Percentiles rank a stretch among this genome's conserved stretches.
Evolutionary conservation across 306 rosid species (phyloP).

Genomic region (Prunus kanzakura): DNA sequence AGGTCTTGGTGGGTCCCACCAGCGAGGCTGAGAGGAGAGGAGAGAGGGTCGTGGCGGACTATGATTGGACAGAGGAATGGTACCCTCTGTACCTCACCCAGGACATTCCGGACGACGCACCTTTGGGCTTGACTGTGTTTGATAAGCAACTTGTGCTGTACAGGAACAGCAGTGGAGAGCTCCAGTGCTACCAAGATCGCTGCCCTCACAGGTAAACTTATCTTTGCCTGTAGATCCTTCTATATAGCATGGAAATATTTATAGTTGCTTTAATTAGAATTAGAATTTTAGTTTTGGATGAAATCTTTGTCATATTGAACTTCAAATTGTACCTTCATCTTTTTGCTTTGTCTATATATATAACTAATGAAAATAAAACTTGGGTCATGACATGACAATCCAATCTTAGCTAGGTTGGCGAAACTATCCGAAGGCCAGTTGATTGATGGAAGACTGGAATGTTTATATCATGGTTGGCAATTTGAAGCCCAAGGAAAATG

Average conservation of each 20-base stretch:
- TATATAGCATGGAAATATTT: not conserved
- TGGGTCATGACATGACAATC: not conserved
- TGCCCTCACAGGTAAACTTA: slow-evolving; percentile 77
- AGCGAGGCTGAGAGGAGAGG: slow-evolving; percentile 46
- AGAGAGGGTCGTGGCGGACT: slow-evolving; percentile 45
- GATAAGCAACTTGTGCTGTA: slow-evolving; percentile 72
- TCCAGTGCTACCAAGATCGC: slow-evolving; percentile 77
- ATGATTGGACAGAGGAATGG: slow-evolving; percentile 93
- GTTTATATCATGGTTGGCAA: slow-evolving; percentile 98
- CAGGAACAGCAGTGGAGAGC: slow-evolving; percentile 48
- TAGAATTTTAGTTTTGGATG: not conserved
- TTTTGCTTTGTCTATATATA: not conserved
- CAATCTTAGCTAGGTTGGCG: slow-evolving; percentile 65
- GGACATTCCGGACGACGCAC: slow-evolving; percentile 81
- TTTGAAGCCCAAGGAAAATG: slow-evolving; percentile 91
- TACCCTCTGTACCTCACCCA: slow-evolving; percentile 77
- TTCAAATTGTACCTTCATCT: not conserved
- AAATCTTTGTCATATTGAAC: no score
- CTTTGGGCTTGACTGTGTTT: slow-evolving; percentile 75
- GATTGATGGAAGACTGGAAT: slow-evolving; percentile 87
- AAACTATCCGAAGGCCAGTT: slow-evolving; percentile 94
- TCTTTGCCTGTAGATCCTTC: not conserved
- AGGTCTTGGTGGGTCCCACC: slow-evolving; percentile 48
- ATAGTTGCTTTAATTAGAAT: no score
- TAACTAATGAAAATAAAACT: not conserved